Conservation (phyloP, 176 grass and related monocot species). For the Juncus inflexus region DNA sequence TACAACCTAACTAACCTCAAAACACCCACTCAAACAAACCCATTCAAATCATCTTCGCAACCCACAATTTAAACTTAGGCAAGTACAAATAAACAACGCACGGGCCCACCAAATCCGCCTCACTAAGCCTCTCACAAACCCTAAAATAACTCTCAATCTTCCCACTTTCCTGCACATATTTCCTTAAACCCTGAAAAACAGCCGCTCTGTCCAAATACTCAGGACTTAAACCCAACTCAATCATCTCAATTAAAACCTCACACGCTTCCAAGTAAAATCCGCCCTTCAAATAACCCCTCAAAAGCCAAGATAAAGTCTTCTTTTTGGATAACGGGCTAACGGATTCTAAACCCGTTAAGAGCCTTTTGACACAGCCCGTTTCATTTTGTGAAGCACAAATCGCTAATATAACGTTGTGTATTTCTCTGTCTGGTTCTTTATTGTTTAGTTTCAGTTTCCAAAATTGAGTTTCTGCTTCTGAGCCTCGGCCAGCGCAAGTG, state of each 20-base stretch:
- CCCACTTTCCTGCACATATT: slow-evolving; percentile 70
- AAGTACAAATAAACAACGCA: slow-evolving; percentile 84
- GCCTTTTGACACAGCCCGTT: slow-evolving; percentile 47
- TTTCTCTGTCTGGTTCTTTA: slow-evolving; percentile 84
- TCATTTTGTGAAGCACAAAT: slow-evolving; percentile 95
- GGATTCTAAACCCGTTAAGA: slow-evolving; percentile 70
- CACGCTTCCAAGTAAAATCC: slow-evolving; percentile 79
- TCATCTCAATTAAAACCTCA: slow-evolving; percentile 61
- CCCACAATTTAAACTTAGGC: slow-evolving; percentile 76
- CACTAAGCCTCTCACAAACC: slow-evolving; percentile 71
- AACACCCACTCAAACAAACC: slow-evolving; percentile 22
- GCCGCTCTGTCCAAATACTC: slow-evolving; percentile 84
- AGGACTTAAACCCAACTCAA: slow-evolving; percentile 66
- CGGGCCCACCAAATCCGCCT: slow-evolving; percentile 64
- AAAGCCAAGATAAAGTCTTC: slow-evolving; percentile 82
- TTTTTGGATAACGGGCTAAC: slow-evolving; percentile 52
- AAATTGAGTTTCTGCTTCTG: slow-evolving; percentile 77
- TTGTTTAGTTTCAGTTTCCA: slow-evolving; percentile 87
- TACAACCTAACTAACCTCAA: neutral
- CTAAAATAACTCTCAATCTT: slow-evolving; percentile 67
- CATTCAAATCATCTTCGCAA: slow-evolving; percentile 77
- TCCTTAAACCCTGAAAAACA: slow-evolving; percentile 62
- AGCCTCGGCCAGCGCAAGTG: slow-evolving; percentile 66
- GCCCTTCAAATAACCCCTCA: slow-evolving; percentile 85
- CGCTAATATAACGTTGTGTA: slow-evolving; percentile 84